Evolutionary conservation across 495 filamentous ascomycete genomes (phyloP), one percentile per base, ranked within the genome.

Genomic region (Letharia lupina): DNA sequence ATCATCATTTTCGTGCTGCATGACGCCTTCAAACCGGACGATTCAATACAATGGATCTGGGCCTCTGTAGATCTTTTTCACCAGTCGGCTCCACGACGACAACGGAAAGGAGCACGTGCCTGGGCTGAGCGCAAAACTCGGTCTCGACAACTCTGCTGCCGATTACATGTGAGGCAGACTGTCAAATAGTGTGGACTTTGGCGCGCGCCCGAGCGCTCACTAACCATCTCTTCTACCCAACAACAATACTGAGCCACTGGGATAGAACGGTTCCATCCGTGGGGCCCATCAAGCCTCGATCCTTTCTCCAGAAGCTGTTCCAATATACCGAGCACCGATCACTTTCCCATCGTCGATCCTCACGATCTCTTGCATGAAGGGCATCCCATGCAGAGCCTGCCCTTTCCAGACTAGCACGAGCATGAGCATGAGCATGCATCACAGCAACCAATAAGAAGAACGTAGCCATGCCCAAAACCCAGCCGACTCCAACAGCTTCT

Each of bases 1-100:
- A 52, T 31, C 48, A 52, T 31, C n/a, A 56, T 56, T 56, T 56
- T 56, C 52, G 31, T 56, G 28, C 52, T 56, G 52, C 52, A 56
- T 33, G 18, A 56, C 13, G 52, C 52, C 52, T 35, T 56, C 31
- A 56, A 15, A 6, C 1, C 9, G 9, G 52, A 6, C 31, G 23
- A 3, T 35, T 15, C 28, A 28, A 12, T 56, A 28, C 31, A 15
- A 56, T 56, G 13, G 12, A 18, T 56, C 52, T 56, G 31, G 52
- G 28, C 52, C 52, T 18, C 9, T 35, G 12, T 56, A 56, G 52
- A 56, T 6, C 52, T 0, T 7, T 11, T 2, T 35, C 13, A 16
- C 52, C 18, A 8, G 7, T 5, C 4, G 4, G 13, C 28, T 56
- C 52, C 52, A 56, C 28, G 13, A 56, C 31, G 23, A 35, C 13